Conservation (phyloP, 495 filamentous ascomycete genomes). For the Apiosordaria backusii region DNA sequence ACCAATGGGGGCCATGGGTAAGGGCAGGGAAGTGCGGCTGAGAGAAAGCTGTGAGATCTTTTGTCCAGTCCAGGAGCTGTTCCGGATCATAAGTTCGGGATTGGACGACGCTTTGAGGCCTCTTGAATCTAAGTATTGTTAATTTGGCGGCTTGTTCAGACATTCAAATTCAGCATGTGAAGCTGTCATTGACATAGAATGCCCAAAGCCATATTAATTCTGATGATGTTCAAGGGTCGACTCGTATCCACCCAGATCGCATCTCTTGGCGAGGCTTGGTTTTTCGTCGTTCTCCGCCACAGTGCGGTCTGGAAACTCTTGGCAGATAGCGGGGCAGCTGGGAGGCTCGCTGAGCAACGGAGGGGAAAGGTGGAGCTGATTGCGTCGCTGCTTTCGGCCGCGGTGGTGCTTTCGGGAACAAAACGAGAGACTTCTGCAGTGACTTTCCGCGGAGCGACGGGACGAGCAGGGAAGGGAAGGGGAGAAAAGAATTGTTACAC, state of each 20-base stretch:
- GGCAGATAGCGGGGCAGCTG: not conserved
- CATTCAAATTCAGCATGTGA: too few relatives aligned
- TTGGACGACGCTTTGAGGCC: not conserved
- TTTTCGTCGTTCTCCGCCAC: not conserved
- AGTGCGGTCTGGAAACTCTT: not conserved
- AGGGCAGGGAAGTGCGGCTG: not conserved
- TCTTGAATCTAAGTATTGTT: not conserved
- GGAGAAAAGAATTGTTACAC: not conserved
- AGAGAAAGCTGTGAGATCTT: not conserved
- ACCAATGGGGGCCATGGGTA: not conserved
- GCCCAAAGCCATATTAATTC: too few relatives aligned
- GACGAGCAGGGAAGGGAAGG: not conserved
- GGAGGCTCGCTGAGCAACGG: not conserved
- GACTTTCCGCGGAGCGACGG: not conserved
- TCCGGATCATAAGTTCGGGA: not conserved
- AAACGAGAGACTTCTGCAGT: not conserved
- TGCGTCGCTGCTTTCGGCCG: not conserved
- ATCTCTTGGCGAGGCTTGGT: not conserved
- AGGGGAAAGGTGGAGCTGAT: not conserved
- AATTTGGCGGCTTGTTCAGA: too few relatives aligned
- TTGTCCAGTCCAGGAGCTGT: not conserved
- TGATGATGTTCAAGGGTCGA: too few relatives aligned
- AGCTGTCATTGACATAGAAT: too few relatives aligned
- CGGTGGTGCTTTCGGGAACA: not conserved
- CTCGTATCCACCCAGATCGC: not conserved